These are phyloP conservation scores for Aureobasidium sp. DNA, from an alignment of 2,329 filamentous ascomycete genomes.

Conservation along the genomic window DNA sequence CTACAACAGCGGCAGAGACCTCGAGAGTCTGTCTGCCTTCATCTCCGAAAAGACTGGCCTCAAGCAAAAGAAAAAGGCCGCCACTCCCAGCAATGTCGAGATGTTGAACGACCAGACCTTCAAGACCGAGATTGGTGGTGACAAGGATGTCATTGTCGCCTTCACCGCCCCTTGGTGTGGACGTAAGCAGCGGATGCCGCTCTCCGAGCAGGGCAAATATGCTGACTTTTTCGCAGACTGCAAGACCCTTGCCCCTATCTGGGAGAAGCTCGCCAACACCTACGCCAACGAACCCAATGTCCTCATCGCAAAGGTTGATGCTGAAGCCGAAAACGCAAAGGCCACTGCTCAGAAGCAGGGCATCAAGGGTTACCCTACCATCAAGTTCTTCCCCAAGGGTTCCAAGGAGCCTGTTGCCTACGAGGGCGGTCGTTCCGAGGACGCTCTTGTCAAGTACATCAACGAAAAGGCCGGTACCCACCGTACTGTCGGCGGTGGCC, in stretches of 20 bases:
- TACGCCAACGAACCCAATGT: conserved; percentile 71
- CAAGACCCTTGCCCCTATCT: conserved; percentile 84
- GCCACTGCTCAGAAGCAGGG: conserved; percentile 64
- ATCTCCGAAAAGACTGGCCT: conserved; percentile 80
- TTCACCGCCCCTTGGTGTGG: conserved; percentile 99
- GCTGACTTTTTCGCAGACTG: conserved; percentile 57
- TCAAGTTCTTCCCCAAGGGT: conserved; percentile 93
- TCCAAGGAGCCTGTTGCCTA: conserved; percentile 64
- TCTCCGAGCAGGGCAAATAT: conserved; percentile 9
- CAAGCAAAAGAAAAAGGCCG: conserved; percentile 65
- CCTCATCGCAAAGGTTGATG: conserved; percentile 89
- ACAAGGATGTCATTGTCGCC: conserved; percentile 86
- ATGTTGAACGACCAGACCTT: conserved; percentile 76
- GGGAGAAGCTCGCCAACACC: conserved; percentile 77
- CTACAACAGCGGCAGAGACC: conserved; percentile 77
- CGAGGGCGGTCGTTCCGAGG: conserved; percentile 65
- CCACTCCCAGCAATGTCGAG: conserved; percentile 64
- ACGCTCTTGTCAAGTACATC: conserved; percentile 67
- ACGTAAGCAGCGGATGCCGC: conserved; percentile 51
- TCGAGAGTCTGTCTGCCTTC: conserved; percentile 75
- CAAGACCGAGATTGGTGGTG: conserved; percentile 64
- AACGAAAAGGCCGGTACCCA: conserved; percentile 86
- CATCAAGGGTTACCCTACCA: conserved; percentile 84
- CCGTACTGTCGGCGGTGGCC: conserved; percentile 69
- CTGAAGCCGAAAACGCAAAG: conserved; percentile 80